phyloP scores from a whole-genome alignment of 768 basidiomycete genomes.

The Kwoniella newhampshirensis region DNA sequence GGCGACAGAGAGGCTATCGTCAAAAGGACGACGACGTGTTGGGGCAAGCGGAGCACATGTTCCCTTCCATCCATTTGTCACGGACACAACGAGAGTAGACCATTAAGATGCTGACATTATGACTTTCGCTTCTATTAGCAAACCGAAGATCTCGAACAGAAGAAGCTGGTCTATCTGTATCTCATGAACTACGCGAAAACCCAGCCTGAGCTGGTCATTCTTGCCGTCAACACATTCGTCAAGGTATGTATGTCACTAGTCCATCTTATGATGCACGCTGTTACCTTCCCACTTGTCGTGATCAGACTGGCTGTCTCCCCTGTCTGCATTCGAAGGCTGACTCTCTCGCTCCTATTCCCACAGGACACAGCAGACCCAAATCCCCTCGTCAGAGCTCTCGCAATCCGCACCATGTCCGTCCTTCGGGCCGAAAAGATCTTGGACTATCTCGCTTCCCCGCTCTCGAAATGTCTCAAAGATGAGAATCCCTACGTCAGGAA shows the following conservation, averaged over 20 bases:
- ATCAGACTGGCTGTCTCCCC: too few species aligned
- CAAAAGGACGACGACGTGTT: too few species aligned
- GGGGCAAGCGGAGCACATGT: too few species aligned
- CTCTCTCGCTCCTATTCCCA: constrained; percentile 29
- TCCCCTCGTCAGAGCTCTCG: constrained; percentile 90
- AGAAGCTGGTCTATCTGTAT: constrained; percentile 99
- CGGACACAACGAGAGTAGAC: too few species aligned
- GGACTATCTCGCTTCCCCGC: constrained; percentile 94
- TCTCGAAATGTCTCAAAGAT: constrained; percentile 86
- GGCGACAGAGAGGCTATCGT: too few species aligned
- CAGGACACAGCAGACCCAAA: constrained; percentile 94
- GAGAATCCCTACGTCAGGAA: constrained; percentile 98
- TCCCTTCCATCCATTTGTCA: too few species aligned
- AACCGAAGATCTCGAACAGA: constrained; percentile 98
- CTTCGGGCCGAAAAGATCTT: constrained; percentile 98
- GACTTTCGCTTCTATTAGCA: constrained; percentile 61
- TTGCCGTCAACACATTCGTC: constrained; percentile 98
- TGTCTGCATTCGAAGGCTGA: constrained; percentile 5
- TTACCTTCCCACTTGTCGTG: too few species aligned
- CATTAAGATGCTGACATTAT: too few species aligned
- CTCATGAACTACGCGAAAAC: constrained; percentile 99
- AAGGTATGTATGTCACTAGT: constrained; percentile 53
- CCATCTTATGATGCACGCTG: too few species aligned
- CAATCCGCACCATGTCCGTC: constrained; percentile 97
- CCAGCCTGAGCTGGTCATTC: constrained; percentile 96